Evolutionary conservation across 176 grass and related monocot species (phyloP), one percentile per base, ranked within the genome.

Genomic region (Paspalum vaginatum): DNA sequence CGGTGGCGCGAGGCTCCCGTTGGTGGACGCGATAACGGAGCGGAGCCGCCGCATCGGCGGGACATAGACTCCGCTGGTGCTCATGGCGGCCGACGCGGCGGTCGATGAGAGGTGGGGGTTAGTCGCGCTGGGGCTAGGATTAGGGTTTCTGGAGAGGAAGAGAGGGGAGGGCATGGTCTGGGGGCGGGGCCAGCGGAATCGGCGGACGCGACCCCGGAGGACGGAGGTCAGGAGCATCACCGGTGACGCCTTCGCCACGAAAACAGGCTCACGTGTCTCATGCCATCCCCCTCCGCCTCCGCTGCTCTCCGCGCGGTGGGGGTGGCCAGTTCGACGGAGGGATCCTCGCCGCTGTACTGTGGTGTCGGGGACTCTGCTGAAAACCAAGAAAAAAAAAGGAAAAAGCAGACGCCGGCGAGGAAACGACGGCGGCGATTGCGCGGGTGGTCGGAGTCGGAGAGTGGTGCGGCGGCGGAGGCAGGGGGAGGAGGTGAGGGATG

Each of bases 21-120:
- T 92, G 25, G 91, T 88, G 22, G 92, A 90, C 4, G 86, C 86
- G 82, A 98, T 91, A 26, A 94, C 88, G 58, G 95, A 98, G 83
- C 92, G 92, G 12, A 98, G 90, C 5, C 95, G 86, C 45, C 89
- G 92, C 82, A 89, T 89, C 22, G 95, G 95, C 68, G 95, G 95
- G 70, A 98, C 95, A 84, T 98, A 95, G 41, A 98, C 88, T 6
- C 83, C 90, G 56, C 55, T 64, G 68, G 61, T 79, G 65, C 84
- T 84, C 80, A 83, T 91, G 57, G 80, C 40, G 22, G 89, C 61
- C 58, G 81, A 32, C 45, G 57, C 5, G 63, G 61, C 18, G 17
- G 71, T 9, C 26, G 50, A 55, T 22, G 44, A 21, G 20, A 21
- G 52, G 21, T 38, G 1, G 81, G 68, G 9, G 16, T 39, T n/a